Base-by-base conservation (phyloP, 108 stramenopile genomes). In the Asterionellopsis glacialis region DNA sequence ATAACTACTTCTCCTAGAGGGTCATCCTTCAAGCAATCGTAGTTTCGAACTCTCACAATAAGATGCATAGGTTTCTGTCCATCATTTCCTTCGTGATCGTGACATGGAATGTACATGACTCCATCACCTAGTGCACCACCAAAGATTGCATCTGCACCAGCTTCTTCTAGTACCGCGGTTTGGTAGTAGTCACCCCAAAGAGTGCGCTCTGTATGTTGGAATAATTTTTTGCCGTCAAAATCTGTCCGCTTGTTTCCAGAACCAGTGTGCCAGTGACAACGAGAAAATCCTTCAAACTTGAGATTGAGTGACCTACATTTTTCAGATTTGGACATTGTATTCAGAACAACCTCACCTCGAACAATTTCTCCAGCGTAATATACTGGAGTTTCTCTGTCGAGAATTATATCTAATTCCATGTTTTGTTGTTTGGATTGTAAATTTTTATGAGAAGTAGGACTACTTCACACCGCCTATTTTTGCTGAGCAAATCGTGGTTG, bases 41-140 rank as follows among this genome's bases (percentile, higher is more conserved):
- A 59, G 33, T 68, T 51, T n/a, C 16, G 45, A 12, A 53, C 67
- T 26, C 67, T 40, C 11, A 68, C 67, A 53, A 68, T 60, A 18
- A 68, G 50, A 41, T 51, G 25, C 48, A 59, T 52, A 11, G 47
- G 27, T 47, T 39, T 9, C 33, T 33, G 33, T 33, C 33, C 7
- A 5, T 7, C 33, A 7, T 7, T 7, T 43, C 40, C 52, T 48
- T 55, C 55, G 9, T 28, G 3, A 11, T 23, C 0, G 27, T 71
- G 53, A 56, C 80, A 81, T 0, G 80, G 80, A 38, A 82, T 61
- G 15, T 55, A 58, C 2, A 69, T 63, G 33, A 78, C 65, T 15
- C 70, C 70, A 13, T 22, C 12, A 43, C 62, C 41, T 16, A 23
- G 40, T 0, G 50, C 61, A 25, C n/a, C 24, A 18, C 47, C 63